A percentile compares a stretch with the other conserved stretches of the same genome.
phyloP scores from a whole-genome alignment of 2,329 filamentous ascomycete species.

The Pezizomycotina sp. region DNA sequence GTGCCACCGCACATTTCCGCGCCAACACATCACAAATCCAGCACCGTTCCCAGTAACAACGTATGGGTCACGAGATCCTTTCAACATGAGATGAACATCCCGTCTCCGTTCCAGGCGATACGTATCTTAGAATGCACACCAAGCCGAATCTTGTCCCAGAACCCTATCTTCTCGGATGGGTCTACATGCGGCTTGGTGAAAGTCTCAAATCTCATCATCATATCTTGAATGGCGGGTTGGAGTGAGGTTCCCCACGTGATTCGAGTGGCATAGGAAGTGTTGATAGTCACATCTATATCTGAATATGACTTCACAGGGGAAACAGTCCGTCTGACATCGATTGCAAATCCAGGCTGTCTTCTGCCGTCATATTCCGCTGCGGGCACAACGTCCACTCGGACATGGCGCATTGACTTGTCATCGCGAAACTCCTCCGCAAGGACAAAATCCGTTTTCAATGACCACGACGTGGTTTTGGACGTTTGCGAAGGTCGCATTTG shows the following conservation, averaged over 20 bases:
- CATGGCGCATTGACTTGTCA: slow-evolving; percentile 59
- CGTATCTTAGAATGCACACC: slow-evolving; percentile 84
- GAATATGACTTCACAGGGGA: slow-evolving; percentile 94
- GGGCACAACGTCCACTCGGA: slow-evolving; percentile 71
- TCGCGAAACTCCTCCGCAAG: slow-evolving; percentile 86
- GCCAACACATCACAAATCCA: slow-evolving; percentile 97
- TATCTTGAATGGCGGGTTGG: slow-evolving; percentile 93
- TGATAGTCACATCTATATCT: slow-evolving; percentile 79
- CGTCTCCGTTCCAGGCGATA: slow-evolving; percentile 73
- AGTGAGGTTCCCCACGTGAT: slow-evolving; percentile 97
- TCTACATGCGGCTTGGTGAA: slow-evolving; percentile 94
- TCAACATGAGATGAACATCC: slow-evolving; percentile 89
- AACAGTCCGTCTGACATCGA: slow-evolving; percentile 79
- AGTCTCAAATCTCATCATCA: slow-evolving; percentile 98
- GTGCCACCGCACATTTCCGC: slow-evolving; percentile 77
- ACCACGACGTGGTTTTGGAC: slow-evolving; percentile 61
- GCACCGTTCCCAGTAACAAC: slow-evolving; percentile 80
- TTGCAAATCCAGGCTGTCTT: slow-evolving; percentile 49
- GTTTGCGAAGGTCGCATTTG: slow-evolving; percentile 65
- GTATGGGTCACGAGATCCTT: slow-evolving; percentile 85
- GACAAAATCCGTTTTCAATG: slow-evolving; percentile 78
- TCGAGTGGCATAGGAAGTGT: slow-evolving; percentile 75
- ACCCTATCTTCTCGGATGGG: slow-evolving; percentile 80
- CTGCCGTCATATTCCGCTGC: slow-evolving; percentile 41
- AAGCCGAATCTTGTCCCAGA: slow-evolving; percentile 96